Evolutionary conservation across 2,329 filamentous ascomycete genomes (phyloP).

Genomic region (Exophiala calicioides): DNA sequence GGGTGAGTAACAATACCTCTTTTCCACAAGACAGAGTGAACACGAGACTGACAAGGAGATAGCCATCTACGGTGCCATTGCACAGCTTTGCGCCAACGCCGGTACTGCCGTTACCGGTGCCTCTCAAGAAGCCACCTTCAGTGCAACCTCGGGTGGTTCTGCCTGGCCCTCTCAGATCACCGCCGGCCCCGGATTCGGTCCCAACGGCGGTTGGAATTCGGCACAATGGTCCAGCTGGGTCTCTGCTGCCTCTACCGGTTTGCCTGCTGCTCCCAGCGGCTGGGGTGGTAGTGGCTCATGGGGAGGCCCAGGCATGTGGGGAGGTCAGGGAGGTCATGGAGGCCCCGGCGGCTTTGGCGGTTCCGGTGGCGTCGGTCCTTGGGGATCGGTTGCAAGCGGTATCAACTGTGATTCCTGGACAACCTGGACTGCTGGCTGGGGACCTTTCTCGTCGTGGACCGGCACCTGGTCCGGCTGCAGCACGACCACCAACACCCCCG

Average conservation of each 20-base stretch:
- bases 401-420: slow-evolving; percentile 31
- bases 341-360: slow-evolving; percentile 24
- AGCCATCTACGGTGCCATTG: slow-evolving; percentile 33
- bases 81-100: slow-evolving; percentile 32
- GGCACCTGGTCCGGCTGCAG: slow-evolving; percentile 33
- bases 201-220: slow-evolving; percentile 27
- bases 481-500: slow-evolving; percentile 27
- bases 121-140: slow-evolving; percentile 32
- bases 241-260: slow-evolving; percentile 25
- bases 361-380: slow-evolving; percentile 27
- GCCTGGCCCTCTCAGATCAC: slow-evolving; percentile 29
- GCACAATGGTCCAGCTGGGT: slow-evolving; percentile 29
- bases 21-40: slow-evolving; percentile 1
- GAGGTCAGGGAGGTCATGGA: slow-evolving; percentile 19
- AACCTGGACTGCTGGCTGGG: slow-evolving; percentile 33
- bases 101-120: slow-evolving; percentile 29
- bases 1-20: slow-evolving; percentile 15
- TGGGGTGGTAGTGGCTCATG: slow-evolving; percentile 27
- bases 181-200: slow-evolving; percentile 26
- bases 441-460: slow-evolving; percentile 30
- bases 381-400: slow-evolving; percentile 31
- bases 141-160: slow-evolving; percentile 30
- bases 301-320: slow-evolving; percentile 23
- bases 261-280: slow-evolving; percentile 28
- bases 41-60: slow-evolving; percentile 8